A percentile compares a stretch with the other conserved stretches of the same genome.
phyloP scores from a whole-genome alignment of 1,139 yeast species.

The Meyerozyma elateridarum region DNA sequence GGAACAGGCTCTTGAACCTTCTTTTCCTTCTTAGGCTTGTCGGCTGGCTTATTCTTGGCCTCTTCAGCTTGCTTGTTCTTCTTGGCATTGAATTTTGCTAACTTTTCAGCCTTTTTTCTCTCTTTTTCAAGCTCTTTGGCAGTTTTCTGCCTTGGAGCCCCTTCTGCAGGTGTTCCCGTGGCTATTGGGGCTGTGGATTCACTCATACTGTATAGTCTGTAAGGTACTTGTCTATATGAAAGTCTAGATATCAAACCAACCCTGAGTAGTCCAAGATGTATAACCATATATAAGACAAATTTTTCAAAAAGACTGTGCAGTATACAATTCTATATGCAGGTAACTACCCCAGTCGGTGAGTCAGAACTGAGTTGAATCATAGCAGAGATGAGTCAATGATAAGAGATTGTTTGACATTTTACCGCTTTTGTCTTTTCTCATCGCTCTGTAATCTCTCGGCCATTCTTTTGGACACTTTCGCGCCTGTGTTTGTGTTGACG shows the following conservation, averaged over 20 bases:
- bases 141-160: conserved; percentile 43
- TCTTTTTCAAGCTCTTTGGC: conserved; percentile 87
- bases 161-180: conserved; percentile 14
- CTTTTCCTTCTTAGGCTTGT: conserved; percentile 69
- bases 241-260: too few relatives aligned
- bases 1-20: conserved; percentile 69
- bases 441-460: conserved; percentile 32
- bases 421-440: conserved; percentile 2
- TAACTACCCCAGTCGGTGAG: conserved; percentile 2
- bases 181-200: conserved; percentile 1
- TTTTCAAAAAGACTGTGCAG: neutral
- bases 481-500: conserved; percentile 38
- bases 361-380: too few relatives aligned
- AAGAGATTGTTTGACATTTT: neutral
- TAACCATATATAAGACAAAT: conserved; percentile 2
- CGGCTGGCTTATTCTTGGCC: conserved; percentile 31
- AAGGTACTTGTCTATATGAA: conserved; percentile 2
- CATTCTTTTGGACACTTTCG: conserved; percentile 54
- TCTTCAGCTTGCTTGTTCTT: conserved; percentile 69
- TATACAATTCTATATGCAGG: conserved; percentile 4
- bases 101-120: conserved; percentile 92
- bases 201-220: conserved; percentile 4
- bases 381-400: neutral
- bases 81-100: conserved; percentile 92
- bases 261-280: neutral